Base-by-base conservation (phyloP, 2,329 filamentous ascomycete species). In the Pseudogymnoascus sp. region DNA sequence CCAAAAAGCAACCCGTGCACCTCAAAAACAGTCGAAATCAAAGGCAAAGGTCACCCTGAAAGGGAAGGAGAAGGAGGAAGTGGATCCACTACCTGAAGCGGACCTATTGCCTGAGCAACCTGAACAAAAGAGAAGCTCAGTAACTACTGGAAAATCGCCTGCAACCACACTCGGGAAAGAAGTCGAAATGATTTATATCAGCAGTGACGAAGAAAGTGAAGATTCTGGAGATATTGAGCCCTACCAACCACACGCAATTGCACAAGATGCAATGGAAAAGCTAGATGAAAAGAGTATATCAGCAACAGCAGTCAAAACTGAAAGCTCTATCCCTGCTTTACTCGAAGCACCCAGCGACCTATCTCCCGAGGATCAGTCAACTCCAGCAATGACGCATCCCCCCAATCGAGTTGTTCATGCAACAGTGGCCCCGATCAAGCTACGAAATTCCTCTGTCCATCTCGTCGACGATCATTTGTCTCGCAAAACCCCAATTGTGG, bases 401-500 rank as follows among this genome's bases (percentile, higher is more conserved):
- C n/a, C 16, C 6, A 28, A 2, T 19, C 10, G 8, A 7, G 10
- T 10, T 34, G 14, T 6, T 13, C 28, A n/a, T 34, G 3, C 5
- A 57, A 2, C 51, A 19, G 51, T 57, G 11, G 51, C 3, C 10
- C 51, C 28, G 4, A 34, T 16, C 28, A 57, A 36, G 28, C n/a
- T 21, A 1, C 28, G 28, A 21, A 57, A 57, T 34, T 0, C 16
- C 6, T 5, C 51, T 19, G 6, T 10, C 28, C 19, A 62, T 31
- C 43, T 66, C 19, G 62, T 68, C 7, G 64, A 70, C 16, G 68
- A 69, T 23, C 48, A 60, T 48, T 43, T 37, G 14, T 34, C 51
- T 21, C 65, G 70, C 13, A 71, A 71, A 31, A 65, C 68, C 19
- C 60, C 65, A 1, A 14, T 71, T 4, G 68, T 72, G 25, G 63